Evolutionary conservation across 176 grass and related monocot genomes (phyloP), one percentile per base, ranked within the genome.

Genomic region (Oryza officinalis): DNA sequence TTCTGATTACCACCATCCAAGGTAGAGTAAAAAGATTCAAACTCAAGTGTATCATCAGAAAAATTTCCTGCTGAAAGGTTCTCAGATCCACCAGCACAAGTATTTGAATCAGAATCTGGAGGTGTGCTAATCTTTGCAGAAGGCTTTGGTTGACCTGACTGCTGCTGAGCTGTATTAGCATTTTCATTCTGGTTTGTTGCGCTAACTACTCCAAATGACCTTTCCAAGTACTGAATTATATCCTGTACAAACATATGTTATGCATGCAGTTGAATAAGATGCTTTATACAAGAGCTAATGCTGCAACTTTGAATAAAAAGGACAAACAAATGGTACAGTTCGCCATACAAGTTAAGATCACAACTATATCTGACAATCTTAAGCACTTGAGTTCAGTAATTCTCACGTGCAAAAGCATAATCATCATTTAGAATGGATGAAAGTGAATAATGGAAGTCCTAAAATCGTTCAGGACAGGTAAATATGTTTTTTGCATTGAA

Each of bases 171-270:
- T 67, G 77, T 71, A 83, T 27, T 91, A 71, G 77, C 81, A 91
- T 88, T 91, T 71, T 99, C 96, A 66, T 80, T 91, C 79, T 86
- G 96, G 71, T 85, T 95, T 50, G 71, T 31, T 32, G 75, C 37
- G 63, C 33, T 88, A 74, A 72, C 86, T 67, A 99, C 90, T 69
- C 96, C 96, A 92, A 99, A 99, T 32, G 87, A 99, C 61, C 91
- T 96, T 90, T 99, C 96, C 86, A 99, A 77, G 74, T 96, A 96
- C 46, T 96, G 96, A 89, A 99, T 94, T 69, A 99, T 85, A 89
- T 94, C 96, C 96, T 99, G 84, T 66, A 84, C 83, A 41, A 57
- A 72, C 65, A 89, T 47, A 88, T 82, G 38, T 52, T 69, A 88
- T 71, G 27, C 4, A 74, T 61, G 25, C 5, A n/a, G 17, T 54